Evolutionary conservation across 352 stramenopile genomes (phyloP).

Genomic region (Albugo laibachii): DNA sequence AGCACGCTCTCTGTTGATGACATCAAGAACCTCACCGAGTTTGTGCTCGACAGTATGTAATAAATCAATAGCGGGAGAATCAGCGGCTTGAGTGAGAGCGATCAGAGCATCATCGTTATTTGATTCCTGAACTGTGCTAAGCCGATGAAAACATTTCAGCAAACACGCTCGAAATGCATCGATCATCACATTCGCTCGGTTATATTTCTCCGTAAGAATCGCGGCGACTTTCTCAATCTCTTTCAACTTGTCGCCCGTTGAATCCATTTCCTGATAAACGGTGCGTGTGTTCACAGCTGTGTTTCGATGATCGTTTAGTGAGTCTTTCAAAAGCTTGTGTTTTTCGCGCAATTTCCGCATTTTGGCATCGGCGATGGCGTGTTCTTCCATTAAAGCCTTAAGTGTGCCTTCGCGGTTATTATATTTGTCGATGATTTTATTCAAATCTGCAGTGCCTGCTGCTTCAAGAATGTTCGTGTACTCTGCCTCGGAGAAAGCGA

Average conservation of each 20-base stretch:
- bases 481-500: slow-evolving; percentile 15
- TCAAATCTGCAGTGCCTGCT: slow-evolving; percentile 51
- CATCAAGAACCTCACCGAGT: slow-evolving; percentile 55
- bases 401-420: slow-evolving; percentile 44
- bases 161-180: slow-evolving; percentile 67
- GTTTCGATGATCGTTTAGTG: slow-evolving; percentile 29
- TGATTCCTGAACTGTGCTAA: slow-evolving; percentile 45
- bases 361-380: slow-evolving; percentile 39
- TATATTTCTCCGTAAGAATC: slow-evolving; percentile 41
- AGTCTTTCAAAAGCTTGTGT: slow-evolving; percentile 60
- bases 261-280: slow-evolving; percentile 73
- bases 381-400: slow-evolving; percentile 53
- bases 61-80: slow-evolving; percentile 43
- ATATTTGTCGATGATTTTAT: slow-evolving; percentile 70
- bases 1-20: slow-evolving; percentile 67
- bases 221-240: slow-evolving; percentile 67
- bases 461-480: slow-evolving; percentile 60
- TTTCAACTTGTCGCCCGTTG: slow-evolving; percentile 60
- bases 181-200: slow-evolving; percentile 55
- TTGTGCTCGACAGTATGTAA: slow-evolving; percentile 70
- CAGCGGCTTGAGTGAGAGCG: slow-evolving; percentile 39
- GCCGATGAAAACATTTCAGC: slow-evolving; percentile 59
- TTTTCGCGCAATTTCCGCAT: slow-evolving; percentile 60
- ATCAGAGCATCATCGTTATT: slow-evolving; percentile 58
- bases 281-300: slow-evolving; percentile 61